Evolutionary conservation across 495 filamentous ascomycete species (phyloP).

Genomic region (Filosporella fistucella): DNA sequence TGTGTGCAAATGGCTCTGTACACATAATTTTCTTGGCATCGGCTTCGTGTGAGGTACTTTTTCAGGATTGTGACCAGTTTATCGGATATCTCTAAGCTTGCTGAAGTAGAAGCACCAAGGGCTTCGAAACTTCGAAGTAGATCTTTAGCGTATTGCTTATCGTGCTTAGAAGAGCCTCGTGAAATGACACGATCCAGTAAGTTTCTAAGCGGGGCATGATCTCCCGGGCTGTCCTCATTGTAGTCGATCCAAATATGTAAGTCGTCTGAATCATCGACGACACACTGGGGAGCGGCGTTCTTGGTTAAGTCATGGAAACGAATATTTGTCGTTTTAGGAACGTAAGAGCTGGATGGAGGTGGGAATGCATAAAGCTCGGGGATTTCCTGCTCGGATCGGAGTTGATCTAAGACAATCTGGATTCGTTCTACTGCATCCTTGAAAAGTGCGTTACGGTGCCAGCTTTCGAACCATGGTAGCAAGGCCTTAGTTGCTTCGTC

Average conservation of each 20-base stretch:
- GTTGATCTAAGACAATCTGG: slow-evolving; percentile 9
- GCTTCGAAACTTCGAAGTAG: slow-evolving; percentile 20
- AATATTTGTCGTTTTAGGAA: slow-evolving; percentile 3
- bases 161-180: slow-evolving; percentile 11
- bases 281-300: background rate
- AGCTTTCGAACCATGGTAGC: slow-evolving; percentile 24
- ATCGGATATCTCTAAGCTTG: background rate
- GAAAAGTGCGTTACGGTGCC: slow-evolving; percentile 32
- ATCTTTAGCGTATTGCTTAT: slow-evolving; percentile 19
- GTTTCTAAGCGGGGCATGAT: slow-evolving; percentile 6
- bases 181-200: slow-evolving; percentile 9
- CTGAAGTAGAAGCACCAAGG: background rate
- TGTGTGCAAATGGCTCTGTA: slow-evolving; percentile 9
- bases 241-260: slow-evolving; percentile 6
- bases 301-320: slow-evolving; percentile 3
- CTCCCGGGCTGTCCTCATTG: background rate
- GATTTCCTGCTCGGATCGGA: background rate
- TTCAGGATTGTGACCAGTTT: background rate
- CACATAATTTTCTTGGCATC: slow-evolving; percentile 17
- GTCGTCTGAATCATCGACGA: background rate
- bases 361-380: slow-evolving; percentile 1
- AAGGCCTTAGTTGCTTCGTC: slow-evolving; percentile 19
- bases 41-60: slow-evolving; percentile 32
- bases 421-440: slow-evolving; percentile 20
- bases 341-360: background rate